These are phyloP conservation scores for Discostella stelligeroides DNA, from an alignment of 108 stramenopile species.

Conservation along the genomic window DNA sequence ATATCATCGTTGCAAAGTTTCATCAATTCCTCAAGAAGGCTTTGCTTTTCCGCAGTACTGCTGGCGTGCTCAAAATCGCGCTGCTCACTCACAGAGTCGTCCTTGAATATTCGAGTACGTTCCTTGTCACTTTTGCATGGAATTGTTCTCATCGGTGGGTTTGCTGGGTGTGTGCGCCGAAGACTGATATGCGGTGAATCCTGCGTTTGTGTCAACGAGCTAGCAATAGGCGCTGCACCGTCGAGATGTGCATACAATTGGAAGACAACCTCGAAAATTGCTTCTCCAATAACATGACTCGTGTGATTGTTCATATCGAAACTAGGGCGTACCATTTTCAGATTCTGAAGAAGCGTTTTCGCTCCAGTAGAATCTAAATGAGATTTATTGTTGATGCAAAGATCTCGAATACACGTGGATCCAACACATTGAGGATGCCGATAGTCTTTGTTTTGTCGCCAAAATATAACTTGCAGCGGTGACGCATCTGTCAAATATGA, in stretches of 20 bases:
- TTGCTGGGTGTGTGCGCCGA: background rate
- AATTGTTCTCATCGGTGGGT: background rate
- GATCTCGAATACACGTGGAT: conserved; percentile 14
- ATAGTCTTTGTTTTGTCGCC: background rate
- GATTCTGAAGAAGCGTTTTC: conserved; percentile 1
- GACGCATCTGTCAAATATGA: conserved; percentile 47
- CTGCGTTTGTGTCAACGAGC: background rate
- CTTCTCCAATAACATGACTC: conserved; percentile 10
- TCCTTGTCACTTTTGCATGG: background rate
- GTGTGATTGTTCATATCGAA: background rate
- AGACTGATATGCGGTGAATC: background rate
- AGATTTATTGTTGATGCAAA: conserved; percentile 9
- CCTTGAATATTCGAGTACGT: background rate
- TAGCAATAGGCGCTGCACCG: background rate
- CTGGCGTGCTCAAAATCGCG: conserved; percentile 2
- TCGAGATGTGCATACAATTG: background rate
- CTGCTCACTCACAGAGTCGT: conserved; percentile 6
- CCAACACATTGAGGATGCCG: conserved; percentile 31
- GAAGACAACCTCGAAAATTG: conserved; percentile 19
- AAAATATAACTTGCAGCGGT: conserved; percentile 28
- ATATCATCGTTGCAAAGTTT: conserved; percentile 48
- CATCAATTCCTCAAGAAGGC: conserved; percentile 40
- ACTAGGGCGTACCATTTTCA: conserved; percentile 3
- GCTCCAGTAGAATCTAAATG: background rate
- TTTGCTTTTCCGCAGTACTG: conserved; percentile 9